Evolutionary conservation across 371 early-diverging fungal genomes (phyloP), one percentile per base, ranked within the genome.

Genomic region (Apophysomyces elegans): DNA sequence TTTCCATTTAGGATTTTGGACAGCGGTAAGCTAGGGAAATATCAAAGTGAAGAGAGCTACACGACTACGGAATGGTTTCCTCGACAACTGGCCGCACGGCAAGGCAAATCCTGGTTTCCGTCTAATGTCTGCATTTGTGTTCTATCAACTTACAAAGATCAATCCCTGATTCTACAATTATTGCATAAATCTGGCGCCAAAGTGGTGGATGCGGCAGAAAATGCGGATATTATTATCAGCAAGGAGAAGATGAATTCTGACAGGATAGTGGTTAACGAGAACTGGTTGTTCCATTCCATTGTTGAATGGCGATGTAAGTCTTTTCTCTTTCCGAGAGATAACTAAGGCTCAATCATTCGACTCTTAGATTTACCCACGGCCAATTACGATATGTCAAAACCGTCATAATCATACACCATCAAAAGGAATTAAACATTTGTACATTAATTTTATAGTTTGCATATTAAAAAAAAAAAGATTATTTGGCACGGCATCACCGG

Each of bases 261-360:
- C 37, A 63, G 50, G 43, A 47, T 63, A 2, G 54, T 59, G 1
- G 54, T 67, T 18, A 59, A 50, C 13, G 67, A 63, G 43, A 62
- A 67, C 35, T 67, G 67, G 67, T 13, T 67, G 35, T 37, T 67
- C 7, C 36, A 57, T 26, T 67, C 62, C 56, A 67, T 63, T 43
- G 58, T 58, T 38, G 59, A 54, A 41, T 67, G 67, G 67, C 56
- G 61, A 67, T 67, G 67, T 67, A 67, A 67, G 67, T 58, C 5
- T 7, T 7, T 58, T 54, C n/a, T 9, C n/a, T 54, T 16, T 9
- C 3, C 32, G 32, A n/a, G 38, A 58, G 7, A 18, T 35, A 60
- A 5, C 16, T 21, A 50, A 5, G 18, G 32, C 8, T 7, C 21
- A 26, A 59, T 43, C 12, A 60, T 18, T 43, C 7, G 43, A 58